Evolutionary conservation across 2,329 filamentous ascomycete genomes (phyloP).

Genomic region (Simplicillium aogashimaense): DNA sequence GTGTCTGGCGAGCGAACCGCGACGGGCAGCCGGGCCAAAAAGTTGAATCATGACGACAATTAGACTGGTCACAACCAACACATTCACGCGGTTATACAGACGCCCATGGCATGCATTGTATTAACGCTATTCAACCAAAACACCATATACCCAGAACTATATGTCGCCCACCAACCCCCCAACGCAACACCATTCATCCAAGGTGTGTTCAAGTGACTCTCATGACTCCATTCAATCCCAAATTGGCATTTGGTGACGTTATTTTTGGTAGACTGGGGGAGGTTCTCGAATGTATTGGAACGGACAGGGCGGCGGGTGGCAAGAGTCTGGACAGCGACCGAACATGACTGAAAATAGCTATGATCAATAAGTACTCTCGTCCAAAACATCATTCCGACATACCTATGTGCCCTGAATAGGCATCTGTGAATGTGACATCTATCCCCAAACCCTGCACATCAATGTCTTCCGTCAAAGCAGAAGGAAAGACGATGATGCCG

Average conservation of each 20-base stretch:
- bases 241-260: no score
- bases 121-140: no score
- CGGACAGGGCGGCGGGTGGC: slow-evolving; percentile 24
- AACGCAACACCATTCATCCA: no score
- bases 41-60: slow-evolving; percentile 17
- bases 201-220: no score
- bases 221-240: no score
- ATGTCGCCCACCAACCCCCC: no score
- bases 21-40: slow-evolving; percentile 55
- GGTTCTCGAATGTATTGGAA: slow-evolving; percentile 27
- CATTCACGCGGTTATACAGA: no score
- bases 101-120: no score
- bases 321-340: slow-evolving; percentile 14
- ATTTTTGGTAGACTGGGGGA: slow-evolving; percentile 22
- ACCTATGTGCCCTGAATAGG: slow-evolving; percentile 26
- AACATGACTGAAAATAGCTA: slow-evolving; percentile 21
- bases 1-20: slow-evolving; percentile 79
- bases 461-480: slow-evolving; percentile 25
- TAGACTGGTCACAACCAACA: no score
- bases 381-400: slow-evolving; percentile 5
- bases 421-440: slow-evolving; percentile 26
- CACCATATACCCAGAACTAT: no score
- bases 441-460: slow-evolving; percentile 19
- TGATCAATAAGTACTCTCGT: background rate
- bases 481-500: slow-evolving; percentile 29